Evolutionary conservation across 1,284 basidiomycete species (phyloP).

Genomic region (Puccinia horiana): DNA sequence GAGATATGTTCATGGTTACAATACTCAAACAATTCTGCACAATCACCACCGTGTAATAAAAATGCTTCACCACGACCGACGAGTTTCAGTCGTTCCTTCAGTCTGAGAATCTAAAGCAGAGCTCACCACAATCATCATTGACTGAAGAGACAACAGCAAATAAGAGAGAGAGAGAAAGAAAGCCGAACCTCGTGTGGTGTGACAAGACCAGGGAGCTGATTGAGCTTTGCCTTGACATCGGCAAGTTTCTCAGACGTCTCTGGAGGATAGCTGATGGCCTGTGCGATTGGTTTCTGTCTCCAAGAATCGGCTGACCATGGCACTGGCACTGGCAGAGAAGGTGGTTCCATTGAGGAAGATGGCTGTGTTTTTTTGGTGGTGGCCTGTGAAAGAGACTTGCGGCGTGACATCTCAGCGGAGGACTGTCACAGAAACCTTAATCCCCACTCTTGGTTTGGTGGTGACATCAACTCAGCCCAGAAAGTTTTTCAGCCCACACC

Average conservation of each 20-base stretch:
- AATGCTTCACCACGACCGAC: constrained; percentile 68
- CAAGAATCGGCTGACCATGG: constrained; percentile 52
- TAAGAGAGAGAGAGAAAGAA: neutral
- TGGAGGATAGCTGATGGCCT: constrained; percentile 55
- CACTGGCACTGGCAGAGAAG: neutral
- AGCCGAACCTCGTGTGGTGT: constrained; percentile 54
- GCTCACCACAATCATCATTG: neutral
- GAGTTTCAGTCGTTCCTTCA: constrained; percentile 11
- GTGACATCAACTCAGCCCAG: constrained; percentile 11
- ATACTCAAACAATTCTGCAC: constrained; percentile 68
- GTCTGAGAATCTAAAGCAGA: constrained; percentile 17
- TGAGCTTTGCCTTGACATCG: constrained; percentile 53
- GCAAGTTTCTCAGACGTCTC: constrained; percentile 50
- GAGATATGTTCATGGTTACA: constrained; percentile 84
- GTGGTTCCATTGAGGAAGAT: neutral
- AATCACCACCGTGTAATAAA: constrained; percentile 93
- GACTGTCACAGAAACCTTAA: neutral
- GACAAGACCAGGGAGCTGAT: constrained; percentile 56
- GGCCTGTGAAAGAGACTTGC: neutral
- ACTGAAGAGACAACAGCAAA: neutral
- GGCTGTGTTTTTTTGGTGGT: neutral
- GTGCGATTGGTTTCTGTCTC: constrained; percentile 55
- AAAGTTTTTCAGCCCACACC: neutral
- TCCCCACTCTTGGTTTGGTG: neutral
- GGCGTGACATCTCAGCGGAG: neutral